Percentiles rank a stretch among this genome's conserved stretches.
These are phyloP conservation scores for Verticillium nonalfalfae DNA, from an alignment of 2,329 filamentous ascomycete genomes.

Conservation along the genomic window DNA sequence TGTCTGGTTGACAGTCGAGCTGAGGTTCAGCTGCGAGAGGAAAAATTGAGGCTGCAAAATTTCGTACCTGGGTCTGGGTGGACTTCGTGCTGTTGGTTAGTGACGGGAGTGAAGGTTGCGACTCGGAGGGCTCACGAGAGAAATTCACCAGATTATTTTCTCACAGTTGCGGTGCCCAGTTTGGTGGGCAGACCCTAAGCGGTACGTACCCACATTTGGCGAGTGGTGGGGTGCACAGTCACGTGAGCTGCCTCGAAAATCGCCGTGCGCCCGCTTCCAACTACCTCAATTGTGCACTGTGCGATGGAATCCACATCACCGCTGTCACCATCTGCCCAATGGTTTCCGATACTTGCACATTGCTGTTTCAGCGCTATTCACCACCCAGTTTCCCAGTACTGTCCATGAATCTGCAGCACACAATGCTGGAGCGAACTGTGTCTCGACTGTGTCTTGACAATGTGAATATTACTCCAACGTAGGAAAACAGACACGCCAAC, in stretches of 20 bases:
- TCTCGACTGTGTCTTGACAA: too few species aligned
- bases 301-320: too few species aligned
- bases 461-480: too few species aligned
- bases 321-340: too few species aligned
- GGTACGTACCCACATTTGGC: constrained; percentile 3
- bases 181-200: constrained; percentile 3
- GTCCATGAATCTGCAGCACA: too few species aligned
- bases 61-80: constrained; percentile 3
- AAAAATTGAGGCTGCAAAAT: neutral
- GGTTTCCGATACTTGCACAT: too few species aligned
- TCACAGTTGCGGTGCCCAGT: neutral
- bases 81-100: constrained; percentile 3
- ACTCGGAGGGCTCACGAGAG: neutral
- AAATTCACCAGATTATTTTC: neutral
- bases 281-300: too few species aligned
- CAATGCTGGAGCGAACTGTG: too few species aligned
- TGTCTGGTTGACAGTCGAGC: neutral
- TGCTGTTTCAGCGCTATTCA: too few species aligned
- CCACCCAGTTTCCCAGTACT: too few species aligned
- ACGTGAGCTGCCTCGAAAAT: neutral
- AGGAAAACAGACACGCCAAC: neutral
- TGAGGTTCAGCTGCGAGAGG: neutral
- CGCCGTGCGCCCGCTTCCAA: neutral
- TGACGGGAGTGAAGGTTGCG: constrained; percentile 1
- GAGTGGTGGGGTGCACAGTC: neutral